Conservation (phyloP, 2,329 filamentous ascomycete species). For the Cladophialophora bantiana region DNA sequence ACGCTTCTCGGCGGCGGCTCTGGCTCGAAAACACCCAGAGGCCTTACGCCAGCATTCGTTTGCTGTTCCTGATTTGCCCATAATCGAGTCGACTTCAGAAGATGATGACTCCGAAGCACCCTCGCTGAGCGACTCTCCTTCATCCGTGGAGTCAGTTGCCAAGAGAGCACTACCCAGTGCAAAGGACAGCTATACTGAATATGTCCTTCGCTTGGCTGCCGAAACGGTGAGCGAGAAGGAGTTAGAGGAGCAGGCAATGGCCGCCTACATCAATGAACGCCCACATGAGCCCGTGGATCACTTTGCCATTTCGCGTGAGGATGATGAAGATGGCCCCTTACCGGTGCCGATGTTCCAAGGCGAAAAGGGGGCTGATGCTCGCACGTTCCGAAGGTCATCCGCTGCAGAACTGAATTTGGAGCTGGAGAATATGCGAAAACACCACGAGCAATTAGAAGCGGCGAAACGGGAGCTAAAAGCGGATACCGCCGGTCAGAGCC, state of each 20-base stretch:
- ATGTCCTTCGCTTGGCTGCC: slow-evolving; percentile 79
- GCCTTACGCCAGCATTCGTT: slow-evolving; percentile 62
- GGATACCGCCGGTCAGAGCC: slow-evolving; percentile 45
- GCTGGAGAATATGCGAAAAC: slow-evolving; percentile 79
- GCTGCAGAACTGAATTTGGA: slow-evolving; percentile 69
- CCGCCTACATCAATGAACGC: slow-evolving; percentile 58
- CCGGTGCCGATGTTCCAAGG: slow-evolving; percentile 41
- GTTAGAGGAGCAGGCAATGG: slow-evolving; percentile 69
- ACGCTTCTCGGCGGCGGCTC: slow-evolving; percentile 53
- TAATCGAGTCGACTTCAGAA: slow-evolving; percentile 65
- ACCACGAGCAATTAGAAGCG: slow-evolving; percentile 70
- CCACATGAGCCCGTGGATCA: slow-evolving; percentile 55
- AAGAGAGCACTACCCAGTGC: slow-evolving; percentile 47
- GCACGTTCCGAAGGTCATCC: slow-evolving; percentile 52
- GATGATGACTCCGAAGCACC: slow-evolving; percentile 56
- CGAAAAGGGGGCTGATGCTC: slow-evolving; percentile 42
- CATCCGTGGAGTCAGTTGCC: slow-evolving; percentile 46
- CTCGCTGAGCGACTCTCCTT: slow-evolving; percentile 53
- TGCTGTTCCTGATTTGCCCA: slow-evolving; percentile 65
- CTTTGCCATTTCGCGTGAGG: slow-evolving; percentile 51
- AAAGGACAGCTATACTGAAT: slow-evolving; percentile 74
- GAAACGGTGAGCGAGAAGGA: slow-evolving; percentile 76
- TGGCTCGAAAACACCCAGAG: slow-evolving; percentile 47
- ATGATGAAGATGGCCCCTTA: slow-evolving; percentile 44
- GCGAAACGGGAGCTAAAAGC: slow-evolving; percentile 51